Evolutionary conservation across 2,329 filamentous ascomycete species (phyloP), one percentile per base, ranked within the genome.

Genomic region (Colletotrichum salicis): DNA sequence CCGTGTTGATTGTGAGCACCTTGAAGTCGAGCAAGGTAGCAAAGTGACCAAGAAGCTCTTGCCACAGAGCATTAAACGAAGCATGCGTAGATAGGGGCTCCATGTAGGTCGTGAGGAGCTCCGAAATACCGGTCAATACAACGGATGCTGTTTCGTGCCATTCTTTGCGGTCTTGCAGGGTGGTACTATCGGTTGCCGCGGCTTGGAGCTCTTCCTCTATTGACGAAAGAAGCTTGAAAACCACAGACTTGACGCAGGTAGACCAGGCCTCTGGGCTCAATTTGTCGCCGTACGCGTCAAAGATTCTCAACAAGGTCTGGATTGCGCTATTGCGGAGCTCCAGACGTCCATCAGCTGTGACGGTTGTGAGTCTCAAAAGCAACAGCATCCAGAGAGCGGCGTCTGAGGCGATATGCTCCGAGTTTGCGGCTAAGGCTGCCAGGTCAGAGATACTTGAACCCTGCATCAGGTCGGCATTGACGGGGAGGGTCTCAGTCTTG

Each of bases 271-370:
- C 90, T 0, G 94, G 87, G 52, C 89, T 91, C 5, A 98, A 86
- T 64, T 93, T 92, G 75, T 95, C 93, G 12, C 94, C 94, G 74
- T 97, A 97, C 1, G 94, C 95, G 79, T 97, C 95, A 74, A 98
- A 95, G 24, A 98, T 97, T 57, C 95, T 90, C 67, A 98, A 87
- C 4, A 98, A 84, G 0, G 96, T 98, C 80, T 98, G 96, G 27
- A 98, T 93, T 1, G 95, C 94, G 84, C 93, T 95, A 76, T 96
- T 96, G 55, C 94, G 88, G 55, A 96, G 86, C 78, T 97, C 94
- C 3, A 93, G 84, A 58, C 93, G 88, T 48, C 90, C 88, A 77
- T 95, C 92, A 1, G 88, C 89, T 1, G 93, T 92, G 8, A 95
- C 90, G 1, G 89, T 87, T 0, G 93, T 93, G 2, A 97, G 83